Base-by-base conservation (phyloP, 306 rosid species). In the Vigna radiata region DNA sequence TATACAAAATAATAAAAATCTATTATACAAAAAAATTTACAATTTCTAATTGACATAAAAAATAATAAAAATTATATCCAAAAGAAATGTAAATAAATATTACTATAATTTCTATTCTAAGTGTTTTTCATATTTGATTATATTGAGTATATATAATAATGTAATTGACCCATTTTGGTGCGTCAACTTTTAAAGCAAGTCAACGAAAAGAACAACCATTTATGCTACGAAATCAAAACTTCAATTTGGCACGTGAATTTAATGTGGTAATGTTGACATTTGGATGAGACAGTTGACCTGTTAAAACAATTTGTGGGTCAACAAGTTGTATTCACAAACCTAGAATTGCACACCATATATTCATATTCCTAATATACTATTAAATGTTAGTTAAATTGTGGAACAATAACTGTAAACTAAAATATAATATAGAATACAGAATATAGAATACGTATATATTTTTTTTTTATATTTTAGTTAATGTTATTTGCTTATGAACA, bases 161-260 rank as follows among this genome's bases (percentile, higher is more conserved):
- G 5, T 7, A 53, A 2, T 2, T 18, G 36, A 36, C 23, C 7
- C 52, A 53, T 17, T 43, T 12, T 70, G 65, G 37, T 12, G 7
- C 65, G 76, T n/a, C 36, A 13, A 53, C 67, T 15, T 55, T 56
- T 21, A 39, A 55, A 31, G 53, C n/a, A 21, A 39, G 77, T 58
- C 77, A 56, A 27, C 39, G 18, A 41, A 52, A 21, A 49, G 31
- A 33, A 2, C 23, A 72, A 11, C 7, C 8, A 1, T 7, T 43
- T 13, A 68, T 25, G 55, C 8, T 27, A 10, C 52, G 8, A 55
- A 41, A 58, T 12, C 43, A 59, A 43, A 39, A 19, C 16, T 7
- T 58, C 36, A 59, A 44, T 73, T 43, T 27, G 46, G 33, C 68
- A 58, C 47, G 69, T 73, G 69, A 33, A 44, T 44, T 46, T 16